Conservation (phyloP, 495 filamentous ascomycete genomes). For the Durotheca rogersii region DNA sequence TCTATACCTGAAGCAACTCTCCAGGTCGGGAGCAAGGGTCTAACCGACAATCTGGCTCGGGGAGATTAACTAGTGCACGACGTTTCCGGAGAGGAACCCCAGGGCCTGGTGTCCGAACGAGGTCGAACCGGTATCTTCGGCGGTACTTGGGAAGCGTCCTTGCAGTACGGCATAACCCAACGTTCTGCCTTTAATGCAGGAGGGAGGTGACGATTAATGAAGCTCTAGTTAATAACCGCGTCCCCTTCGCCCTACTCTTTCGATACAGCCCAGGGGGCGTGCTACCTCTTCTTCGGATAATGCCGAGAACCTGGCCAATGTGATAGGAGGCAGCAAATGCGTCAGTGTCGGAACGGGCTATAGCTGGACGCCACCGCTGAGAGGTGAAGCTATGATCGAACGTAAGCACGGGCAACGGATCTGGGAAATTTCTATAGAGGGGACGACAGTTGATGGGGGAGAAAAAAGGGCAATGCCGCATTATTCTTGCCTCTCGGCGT, state of each 20-base stretch:
- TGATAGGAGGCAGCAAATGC: conserved; percentile 14
- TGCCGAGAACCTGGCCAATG: conserved; percentile 7
- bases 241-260: conserved; percentile 13
- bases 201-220: conserved; percentile 12
- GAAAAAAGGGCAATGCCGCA: conserved; percentile 8
- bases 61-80: conserved; percentile 17
- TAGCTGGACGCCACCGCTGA: conserved; percentile 33
- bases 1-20: conserved; percentile 13
- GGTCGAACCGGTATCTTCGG: conserved; percentile 19
- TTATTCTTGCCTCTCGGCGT: conserved; percentile 10
- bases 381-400: conserved; percentile 28
- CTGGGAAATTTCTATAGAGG: conserved; percentile 10
- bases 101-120: conserved; percentile 6
- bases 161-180: conserved; percentile 12
- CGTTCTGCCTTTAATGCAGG: conserved; percentile 1
- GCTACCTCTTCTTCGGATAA: conserved; percentile 5
- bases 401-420: conserved; percentile 24
- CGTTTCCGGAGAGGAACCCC: conserved; percentile 6
- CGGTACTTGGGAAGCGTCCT: conserved; percentile 15
- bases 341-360: conserved; percentile 17
- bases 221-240: conserved; percentile 10
- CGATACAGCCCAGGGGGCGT: conserved; percentile 4
- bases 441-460: conserved; percentile 3
- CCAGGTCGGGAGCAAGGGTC: conserved; percentile 20
- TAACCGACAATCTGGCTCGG: conserved; percentile 12